These are phyloP conservation scores for Blastocystis sp. DNA, from an alignment of 352 stramenopile species.

Conservation along the genomic window DNA sequence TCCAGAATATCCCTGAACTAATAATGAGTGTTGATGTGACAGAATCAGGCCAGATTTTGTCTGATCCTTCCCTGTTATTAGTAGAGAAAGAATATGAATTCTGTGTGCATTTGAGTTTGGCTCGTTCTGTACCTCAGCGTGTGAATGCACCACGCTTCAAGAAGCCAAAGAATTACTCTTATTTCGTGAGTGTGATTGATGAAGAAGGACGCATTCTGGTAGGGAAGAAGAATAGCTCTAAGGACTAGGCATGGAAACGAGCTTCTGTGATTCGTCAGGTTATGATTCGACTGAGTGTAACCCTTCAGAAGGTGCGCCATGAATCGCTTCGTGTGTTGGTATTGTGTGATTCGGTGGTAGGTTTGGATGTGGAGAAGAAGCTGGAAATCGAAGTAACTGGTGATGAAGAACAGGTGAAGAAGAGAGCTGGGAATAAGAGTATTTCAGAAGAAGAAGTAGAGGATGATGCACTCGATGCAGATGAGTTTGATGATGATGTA, in stretches of 20 bases:
- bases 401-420: constrained; percentile 26
- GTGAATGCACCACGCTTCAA: constrained; percentile 63
- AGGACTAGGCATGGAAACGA: constrained; percentile 36
- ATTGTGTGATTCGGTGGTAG: constrained; percentile 49
- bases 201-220: not conserved
- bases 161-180: constrained; percentile 68
- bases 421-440: not conserved
- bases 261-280: constrained; percentile 9
- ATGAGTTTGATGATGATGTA: constrained; percentile 43
- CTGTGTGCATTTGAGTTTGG: not conserved
- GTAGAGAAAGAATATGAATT: constrained; percentile 19
- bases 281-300: not conserved
- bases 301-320: not conserved
- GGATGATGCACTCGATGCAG: constrained; percentile 25
- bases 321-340: constrained; percentile 3
- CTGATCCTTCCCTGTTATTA: not conserved
- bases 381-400: constrained; percentile 20
- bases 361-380: constrained; percentile 14
- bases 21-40: not conserved
- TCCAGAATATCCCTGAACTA: constrained; percentile 22
- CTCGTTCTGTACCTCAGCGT: constrained; percentile 25
- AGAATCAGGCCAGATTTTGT: not conserved
- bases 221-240: not conserved
- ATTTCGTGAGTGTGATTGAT: constrained; percentile 32
- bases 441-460: not conserved